phyloP scores from a whole-genome alignment of 768 basidiomycete genomes.

The Leccinum imitatum region DNA sequence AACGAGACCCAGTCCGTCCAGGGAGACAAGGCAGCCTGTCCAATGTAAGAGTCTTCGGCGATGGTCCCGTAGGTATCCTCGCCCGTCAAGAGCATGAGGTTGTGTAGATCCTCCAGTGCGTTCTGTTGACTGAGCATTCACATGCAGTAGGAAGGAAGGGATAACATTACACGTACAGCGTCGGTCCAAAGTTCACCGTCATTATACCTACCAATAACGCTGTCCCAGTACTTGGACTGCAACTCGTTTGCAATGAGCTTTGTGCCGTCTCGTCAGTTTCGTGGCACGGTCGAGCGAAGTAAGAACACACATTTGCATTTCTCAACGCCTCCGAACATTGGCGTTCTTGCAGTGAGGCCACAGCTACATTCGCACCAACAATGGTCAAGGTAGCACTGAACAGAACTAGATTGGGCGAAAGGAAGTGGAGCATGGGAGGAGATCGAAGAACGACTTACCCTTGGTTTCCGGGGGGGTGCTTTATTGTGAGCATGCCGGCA shows the following conservation, averaged over 20 bases:
- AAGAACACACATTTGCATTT: constrained; percentile 14
- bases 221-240: constrained; percentile 41
- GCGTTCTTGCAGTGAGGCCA: not conserved
- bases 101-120: constrained; percentile 55
- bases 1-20: constrained; percentile 29
- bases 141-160: not conserved
- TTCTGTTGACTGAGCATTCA: constrained; percentile 38
- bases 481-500: too few species aligned
- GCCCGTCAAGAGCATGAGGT: constrained; percentile 53
- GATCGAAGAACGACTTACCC: too few species aligned
- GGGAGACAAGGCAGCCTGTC: constrained; percentile 40
- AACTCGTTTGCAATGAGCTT: constrained; percentile 29
- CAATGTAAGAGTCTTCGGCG: constrained; percentile 47
- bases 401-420: not conserved
- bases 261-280: not conserved
- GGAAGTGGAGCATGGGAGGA: constrained; percentile 4
- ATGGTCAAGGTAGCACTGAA: constrained; percentile 1
- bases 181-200: constrained; percentile 57
- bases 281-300: not conserved
- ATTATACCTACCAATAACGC: constrained; percentile 42
- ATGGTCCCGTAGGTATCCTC: constrained; percentile 30
- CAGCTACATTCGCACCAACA: not conserved
- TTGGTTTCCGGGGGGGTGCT: too few species aligned
- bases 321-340: constrained; percentile 10
- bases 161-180: constrained; percentile 36